These are phyloP conservation scores for Xylaria scruposa DNA, from an alignment of 495 filamentous ascomycete species.

Conservation along the genomic window DNA sequence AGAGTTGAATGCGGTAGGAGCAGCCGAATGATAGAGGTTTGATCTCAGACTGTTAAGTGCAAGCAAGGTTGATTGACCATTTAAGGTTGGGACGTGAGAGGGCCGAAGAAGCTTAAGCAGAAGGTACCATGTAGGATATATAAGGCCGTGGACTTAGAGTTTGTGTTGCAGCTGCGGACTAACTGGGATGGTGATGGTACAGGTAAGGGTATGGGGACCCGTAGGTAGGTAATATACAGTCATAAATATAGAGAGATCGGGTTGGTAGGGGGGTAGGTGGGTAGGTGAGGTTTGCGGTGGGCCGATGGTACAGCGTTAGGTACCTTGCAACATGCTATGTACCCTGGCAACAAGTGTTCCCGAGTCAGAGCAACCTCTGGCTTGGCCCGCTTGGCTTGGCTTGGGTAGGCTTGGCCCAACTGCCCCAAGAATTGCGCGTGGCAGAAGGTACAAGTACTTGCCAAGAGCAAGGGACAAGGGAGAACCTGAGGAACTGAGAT, in stretches of 20 bases:
- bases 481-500: background rate
- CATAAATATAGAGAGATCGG: slow-evolving; percentile 16
- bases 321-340: background rate
- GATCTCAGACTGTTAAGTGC: background rate
- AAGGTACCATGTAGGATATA: slow-evolving; percentile 15
- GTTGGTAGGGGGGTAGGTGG: background rate
- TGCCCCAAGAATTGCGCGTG: slow-evolving; percentile 2
- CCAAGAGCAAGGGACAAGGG: background rate
- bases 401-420: background rate
- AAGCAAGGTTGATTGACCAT: background rate
- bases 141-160: slow-evolving; percentile 10
- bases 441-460: slow-evolving; percentile 1
- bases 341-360: background rate
- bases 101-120: slow-evolving; percentile 35
- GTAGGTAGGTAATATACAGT: slow-evolving; percentile 7
- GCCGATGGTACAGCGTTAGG: slow-evolving; percentile 5
- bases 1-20: background rate
- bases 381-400: slow-evolving; percentile 8
- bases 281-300: slow-evolving; percentile 1
- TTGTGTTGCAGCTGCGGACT: slow-evolving; percentile 10
- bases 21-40: background rate
- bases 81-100: slow-evolving; percentile 10
- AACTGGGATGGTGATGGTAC: slow-evolving; percentile 1
- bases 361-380: slow-evolving; percentile 20
- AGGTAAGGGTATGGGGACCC: slow-evolving; percentile 1